Conservation (phyloP, 2,329 filamentous ascomycete species). For the Fusarium anguioides region DNA sequence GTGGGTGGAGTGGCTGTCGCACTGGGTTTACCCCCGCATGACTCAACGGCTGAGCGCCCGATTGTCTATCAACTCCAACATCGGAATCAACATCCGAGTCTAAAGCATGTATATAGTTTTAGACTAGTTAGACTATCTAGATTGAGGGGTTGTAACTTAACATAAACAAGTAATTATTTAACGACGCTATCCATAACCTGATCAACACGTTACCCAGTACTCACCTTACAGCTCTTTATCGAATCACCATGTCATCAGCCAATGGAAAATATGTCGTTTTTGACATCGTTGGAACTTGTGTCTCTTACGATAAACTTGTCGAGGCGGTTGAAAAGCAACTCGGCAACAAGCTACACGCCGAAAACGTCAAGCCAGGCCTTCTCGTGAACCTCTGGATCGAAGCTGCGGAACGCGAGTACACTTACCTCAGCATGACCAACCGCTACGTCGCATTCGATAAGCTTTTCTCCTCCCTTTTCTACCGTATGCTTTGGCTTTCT, state of each 20-base stretch:
- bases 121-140: not conserved
- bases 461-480: conserved; percentile 59
- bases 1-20: too few species aligned
- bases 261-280: conserved; percentile 29
- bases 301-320: conserved; percentile 34
- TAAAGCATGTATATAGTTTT: not conserved
- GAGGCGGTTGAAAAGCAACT: conserved; percentile 55
- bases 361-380: conserved; percentile 55
- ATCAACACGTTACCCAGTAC: not conserved
- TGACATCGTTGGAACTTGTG: conserved; percentile 34
- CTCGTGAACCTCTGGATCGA: conserved; percentile 61
- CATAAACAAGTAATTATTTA: too few species aligned
- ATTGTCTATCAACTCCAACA: not conserved
- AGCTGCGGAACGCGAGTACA: conserved; percentile 61
- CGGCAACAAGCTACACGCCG: conserved; percentile 52
- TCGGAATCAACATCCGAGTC: not conserved
- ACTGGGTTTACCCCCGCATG: too few species aligned
- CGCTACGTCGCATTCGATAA: conserved; percentile 57
- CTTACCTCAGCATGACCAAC: conserved; percentile 58
- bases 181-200: not conserved
- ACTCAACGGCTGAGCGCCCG: too few species aligned
- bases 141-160: not conserved
- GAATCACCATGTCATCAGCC: not conserved
- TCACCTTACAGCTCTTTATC: too few species aligned
- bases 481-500: conserved; percentile 58